Conservation (phyloP, 371 early-diverging fungal genomes). For the Batrachochytrium dendrobatidis region DNA sequence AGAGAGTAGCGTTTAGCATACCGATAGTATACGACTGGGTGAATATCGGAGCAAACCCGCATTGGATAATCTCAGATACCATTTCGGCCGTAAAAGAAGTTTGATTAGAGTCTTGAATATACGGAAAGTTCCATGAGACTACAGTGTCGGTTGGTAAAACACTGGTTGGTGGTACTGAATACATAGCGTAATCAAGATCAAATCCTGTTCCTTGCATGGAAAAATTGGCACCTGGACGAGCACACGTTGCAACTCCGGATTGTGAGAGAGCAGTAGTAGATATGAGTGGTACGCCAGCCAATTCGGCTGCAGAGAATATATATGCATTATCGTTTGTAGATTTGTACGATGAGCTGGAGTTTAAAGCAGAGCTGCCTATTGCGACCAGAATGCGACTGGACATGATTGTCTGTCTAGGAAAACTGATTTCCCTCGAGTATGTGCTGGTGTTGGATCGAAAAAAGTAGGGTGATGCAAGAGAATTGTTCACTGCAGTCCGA, state of each 20-base stretch:
- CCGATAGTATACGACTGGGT: neutral
- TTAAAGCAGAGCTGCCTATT: neutral
- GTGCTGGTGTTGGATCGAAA: too few species aligned
- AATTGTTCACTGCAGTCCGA: too few species aligned
- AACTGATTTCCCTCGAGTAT: too few species aligned
- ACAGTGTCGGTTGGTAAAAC: neutral
- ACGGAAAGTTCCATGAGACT: constrained; percentile 2
- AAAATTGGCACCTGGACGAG: neutral
- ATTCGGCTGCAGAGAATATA: neutral
- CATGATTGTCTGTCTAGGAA: too few species aligned
- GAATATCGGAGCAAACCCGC: neutral
- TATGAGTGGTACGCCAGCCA: neutral
- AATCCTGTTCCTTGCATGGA: constrained; percentile 2
- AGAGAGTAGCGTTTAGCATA: neutral
- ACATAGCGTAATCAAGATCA: neutral
- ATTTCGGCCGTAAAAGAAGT: neutral
- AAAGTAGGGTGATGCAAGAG: neutral
- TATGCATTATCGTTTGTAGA: neutral
- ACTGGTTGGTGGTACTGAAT: neutral
- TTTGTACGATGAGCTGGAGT: neutral
- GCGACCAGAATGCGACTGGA: neutral
- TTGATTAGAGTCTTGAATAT: neutral
- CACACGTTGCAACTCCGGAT: neutral
- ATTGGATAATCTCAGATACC: neutral
- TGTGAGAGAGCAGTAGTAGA: neutral